These are phyloP conservation scores for Monilinia laxa DNA, from an alignment of 2,329 filamentous ascomycete genomes.

Conservation along the genomic window DNA sequence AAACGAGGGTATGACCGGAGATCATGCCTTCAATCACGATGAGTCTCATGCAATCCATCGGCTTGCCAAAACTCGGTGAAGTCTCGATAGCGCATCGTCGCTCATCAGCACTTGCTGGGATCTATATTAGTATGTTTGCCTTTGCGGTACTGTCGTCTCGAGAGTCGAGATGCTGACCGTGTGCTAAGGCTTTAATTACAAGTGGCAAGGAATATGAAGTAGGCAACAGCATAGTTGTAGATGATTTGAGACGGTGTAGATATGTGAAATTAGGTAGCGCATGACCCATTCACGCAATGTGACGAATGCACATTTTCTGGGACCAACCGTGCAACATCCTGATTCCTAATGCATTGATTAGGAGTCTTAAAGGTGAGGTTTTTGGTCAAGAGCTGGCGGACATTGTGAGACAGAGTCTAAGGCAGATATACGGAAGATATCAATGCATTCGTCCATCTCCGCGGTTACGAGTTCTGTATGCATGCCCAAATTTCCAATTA, in stretches of 20 bases:
- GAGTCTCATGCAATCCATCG: background rate
- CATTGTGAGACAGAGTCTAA: background rate
- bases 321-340: background rate
- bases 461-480: background rate
- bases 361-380: background rate
- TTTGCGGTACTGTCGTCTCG: background rate
- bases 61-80: background rate
- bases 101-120: background rate
- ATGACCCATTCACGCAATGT: slow-evolving; percentile 5
- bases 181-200: background rate
- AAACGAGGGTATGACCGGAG: background rate
- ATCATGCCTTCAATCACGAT: background rate
- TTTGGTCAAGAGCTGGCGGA: background rate
- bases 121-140: background rate
- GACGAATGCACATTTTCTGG: background rate
- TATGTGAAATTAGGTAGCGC: background rate
- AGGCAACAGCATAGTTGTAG: background rate
- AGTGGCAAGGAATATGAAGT: background rate
- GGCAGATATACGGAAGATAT: background rate
- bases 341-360: background rate
- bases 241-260: background rate
- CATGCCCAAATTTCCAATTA: background rate
- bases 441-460: slow-evolving; percentile 3
- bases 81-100: background rate
- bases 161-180: background rate